phyloP scores from a whole-genome alignment of 768 basidiomycete species.

The Porphyrellus cyaneotinctus region DNA sequence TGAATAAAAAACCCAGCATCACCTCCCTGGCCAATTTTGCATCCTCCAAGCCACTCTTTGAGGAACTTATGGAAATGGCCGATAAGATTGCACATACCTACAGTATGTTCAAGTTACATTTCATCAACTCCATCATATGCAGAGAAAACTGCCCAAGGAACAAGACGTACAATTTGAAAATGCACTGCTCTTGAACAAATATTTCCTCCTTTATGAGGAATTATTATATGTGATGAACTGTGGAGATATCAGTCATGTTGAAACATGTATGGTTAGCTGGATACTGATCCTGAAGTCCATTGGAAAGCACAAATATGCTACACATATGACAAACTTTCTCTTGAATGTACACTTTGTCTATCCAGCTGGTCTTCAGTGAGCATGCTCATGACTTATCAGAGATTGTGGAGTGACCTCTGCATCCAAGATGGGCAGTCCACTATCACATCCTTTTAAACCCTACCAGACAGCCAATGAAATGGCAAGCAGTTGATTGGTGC shows the following conservation, averaged over 20 bases:
- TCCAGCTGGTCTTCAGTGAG: neutral
- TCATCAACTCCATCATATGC: too few relatives aligned
- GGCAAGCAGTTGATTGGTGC: neutral
- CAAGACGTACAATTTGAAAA: slow-evolving; percentile 30
- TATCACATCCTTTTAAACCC: neutral
- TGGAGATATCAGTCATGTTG: neutral
- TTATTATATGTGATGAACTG: slow-evolving; percentile 31
- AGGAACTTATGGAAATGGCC: slow-evolving; percentile 27
- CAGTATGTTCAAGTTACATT: too few relatives aligned
- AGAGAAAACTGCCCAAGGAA: neutral
- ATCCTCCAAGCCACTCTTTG: slow-evolving; percentile 11
- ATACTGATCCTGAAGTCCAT: neutral
- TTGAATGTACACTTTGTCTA: neutral
- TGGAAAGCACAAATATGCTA: too few relatives aligned
- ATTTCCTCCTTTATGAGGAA: slow-evolving; percentile 41
- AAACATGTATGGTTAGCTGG: neutral
- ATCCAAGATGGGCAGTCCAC: neutral
- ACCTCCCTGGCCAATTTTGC: slow-evolving; percentile 18
- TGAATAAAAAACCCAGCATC: too few relatives aligned
- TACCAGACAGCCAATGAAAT: neutral
- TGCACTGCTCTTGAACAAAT: slow-evolving; percentile 27
- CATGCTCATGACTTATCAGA: neutral
- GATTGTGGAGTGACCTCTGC: too few relatives aligned
- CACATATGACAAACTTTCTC: neutral
- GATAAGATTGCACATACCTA: too few relatives aligned